Conservation (phyloP, 192 early-diverging fungal genomes). For the Radiomyces spectabilis region DNA sequence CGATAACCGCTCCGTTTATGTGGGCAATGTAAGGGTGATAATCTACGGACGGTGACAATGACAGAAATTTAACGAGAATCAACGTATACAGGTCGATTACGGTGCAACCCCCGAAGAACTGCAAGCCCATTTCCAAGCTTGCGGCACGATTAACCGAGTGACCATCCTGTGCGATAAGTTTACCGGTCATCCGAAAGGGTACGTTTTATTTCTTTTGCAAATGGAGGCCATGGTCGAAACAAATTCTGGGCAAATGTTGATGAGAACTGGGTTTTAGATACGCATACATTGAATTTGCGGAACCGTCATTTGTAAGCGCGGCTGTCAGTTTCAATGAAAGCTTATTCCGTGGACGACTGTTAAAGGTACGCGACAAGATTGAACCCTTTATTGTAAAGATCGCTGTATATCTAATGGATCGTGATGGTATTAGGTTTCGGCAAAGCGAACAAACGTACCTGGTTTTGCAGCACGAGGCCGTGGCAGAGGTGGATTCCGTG, state of each 20-base stretch:
- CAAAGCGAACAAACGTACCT: conserved; percentile 94
- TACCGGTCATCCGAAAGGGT: conserved; percentile 85
- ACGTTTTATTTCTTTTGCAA: background rate
- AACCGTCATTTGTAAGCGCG: conserved; percentile 66
- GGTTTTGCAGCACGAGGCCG: conserved; percentile 73
- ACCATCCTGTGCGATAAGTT: conserved; percentile 94
- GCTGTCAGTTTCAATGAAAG: conserved; percentile 87
- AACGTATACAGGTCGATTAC: conserved; percentile 73
- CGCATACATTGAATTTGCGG: conserved; percentile 96
- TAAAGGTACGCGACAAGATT: conserved; percentile 62
- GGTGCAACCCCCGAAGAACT: conserved; percentile 88
- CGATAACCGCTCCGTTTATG: conserved; percentile 86
- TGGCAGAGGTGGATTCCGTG: conserved; percentile 65
- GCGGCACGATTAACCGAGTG: conserved; percentile 93
- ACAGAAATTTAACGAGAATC: no score
- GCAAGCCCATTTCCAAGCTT: conserved; percentile 90
- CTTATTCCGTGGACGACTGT: conserved; percentile 76
- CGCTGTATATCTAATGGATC: background rate
- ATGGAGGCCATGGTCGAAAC: no score
- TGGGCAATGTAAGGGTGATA: conserved; percentile 69
- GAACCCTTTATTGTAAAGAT: no score
- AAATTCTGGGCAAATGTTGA: no score
- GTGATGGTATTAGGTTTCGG: conserved; percentile 51
- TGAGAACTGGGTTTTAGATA: conserved; percentile 35
- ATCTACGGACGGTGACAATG: background rate